A percentile compares a stretch with the other conserved stretches of the same genome.
Evolutionary conservation across 2,329 filamentous ascomycete genomes (phyloP).

Genomic region (Diaporthe vaccinii): DNA sequence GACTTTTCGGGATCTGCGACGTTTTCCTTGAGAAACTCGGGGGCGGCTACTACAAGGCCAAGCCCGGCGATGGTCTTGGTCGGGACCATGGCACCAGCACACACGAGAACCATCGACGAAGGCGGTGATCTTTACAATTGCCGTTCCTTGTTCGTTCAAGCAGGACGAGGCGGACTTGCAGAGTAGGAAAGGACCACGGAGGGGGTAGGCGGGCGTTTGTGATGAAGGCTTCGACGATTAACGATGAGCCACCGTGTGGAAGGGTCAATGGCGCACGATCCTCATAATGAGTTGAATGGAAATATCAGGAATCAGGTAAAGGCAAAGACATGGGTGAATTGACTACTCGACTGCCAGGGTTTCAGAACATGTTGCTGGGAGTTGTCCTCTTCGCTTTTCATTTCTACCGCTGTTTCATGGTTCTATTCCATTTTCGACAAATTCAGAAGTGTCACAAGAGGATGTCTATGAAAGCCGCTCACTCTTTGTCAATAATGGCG

Average conservation of each 20-base stretch:
- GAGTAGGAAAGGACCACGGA: background rate
- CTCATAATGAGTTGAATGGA: background rate
- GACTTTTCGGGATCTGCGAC: constrained; percentile 25
- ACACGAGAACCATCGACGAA: background rate
- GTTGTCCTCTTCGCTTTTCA: background rate
- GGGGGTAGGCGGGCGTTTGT: too few relatives aligned
- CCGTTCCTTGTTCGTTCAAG: background rate
- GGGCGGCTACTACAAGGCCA: constrained; percentile 21
- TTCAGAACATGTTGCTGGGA: background rate
- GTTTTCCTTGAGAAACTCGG: constrained; percentile 25
- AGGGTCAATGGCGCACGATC: accelerated
- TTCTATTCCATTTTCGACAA: background rate
- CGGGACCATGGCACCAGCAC: background rate
- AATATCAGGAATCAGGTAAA: background rate
- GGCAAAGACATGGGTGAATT: background rate
- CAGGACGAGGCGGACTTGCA: background rate
- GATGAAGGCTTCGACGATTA: background rate
- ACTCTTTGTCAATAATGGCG: background rate
- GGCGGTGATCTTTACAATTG: background rate
- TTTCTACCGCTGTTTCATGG: background rate
- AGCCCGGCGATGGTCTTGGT: constrained; percentile 20
- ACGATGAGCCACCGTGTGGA: background rate
- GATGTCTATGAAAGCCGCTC: background rate
- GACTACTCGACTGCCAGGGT: background rate
- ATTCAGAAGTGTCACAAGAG: background rate